Evolutionary conservation across 805 yeast species (phyloP).

Genomic region (Schizosaccharomyces osmophilus): DNA sequence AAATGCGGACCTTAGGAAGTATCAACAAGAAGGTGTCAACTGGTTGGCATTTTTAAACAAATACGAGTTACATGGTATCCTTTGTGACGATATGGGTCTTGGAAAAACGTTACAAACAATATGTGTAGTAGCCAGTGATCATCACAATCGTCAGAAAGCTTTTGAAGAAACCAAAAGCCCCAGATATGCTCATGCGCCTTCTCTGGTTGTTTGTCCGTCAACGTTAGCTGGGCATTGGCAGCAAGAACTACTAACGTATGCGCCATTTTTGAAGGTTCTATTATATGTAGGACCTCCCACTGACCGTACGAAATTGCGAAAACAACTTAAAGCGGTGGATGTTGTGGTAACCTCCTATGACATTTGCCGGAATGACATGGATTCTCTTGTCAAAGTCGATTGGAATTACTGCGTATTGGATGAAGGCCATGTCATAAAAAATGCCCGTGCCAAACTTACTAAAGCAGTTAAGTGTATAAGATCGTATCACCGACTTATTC

Average conservation of each 20-base stretch:
- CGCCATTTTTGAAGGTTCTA: conserved; percentile 59
- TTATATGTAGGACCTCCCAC: conserved; percentile 91
- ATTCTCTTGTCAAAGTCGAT: conserved; percentile 30
- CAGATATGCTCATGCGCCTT: conserved; percentile 55
- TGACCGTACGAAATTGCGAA: conserved; percentile 31
- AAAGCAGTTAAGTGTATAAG: conserved; percentile 59
- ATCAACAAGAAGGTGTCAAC: conserved; percentile 95
- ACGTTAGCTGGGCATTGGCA: conserved; percentile 98
- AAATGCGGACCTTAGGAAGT: conserved; percentile 75
- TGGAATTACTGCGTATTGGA: conserved; percentile 89
- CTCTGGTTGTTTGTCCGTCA: conserved; percentile 84
- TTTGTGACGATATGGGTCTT: conserved; percentile 98
- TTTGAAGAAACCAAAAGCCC: conserved; percentile 32
- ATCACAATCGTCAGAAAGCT: conserved; percentile 55
- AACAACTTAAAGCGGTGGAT: conserved; percentile 34
- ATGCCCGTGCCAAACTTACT: conserved; percentile 66
- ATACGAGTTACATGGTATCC: conserved; percentile 85
- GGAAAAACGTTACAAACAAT: conserved; percentile 94
- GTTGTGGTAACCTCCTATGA: conserved; percentile 87
- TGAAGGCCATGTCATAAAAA: conserved; percentile 94
- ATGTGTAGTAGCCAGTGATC: conserved; percentile 91
- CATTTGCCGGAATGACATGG: conserved; percentile 79
- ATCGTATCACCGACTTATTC: conserved; percentile 72
- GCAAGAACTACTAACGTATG: conserved; percentile 71
- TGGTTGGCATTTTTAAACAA: conserved; percentile 91